These are phyloP conservation scores for Talaromyces sp. DNA, from an alignment of 2,329 filamentous ascomycete genomes.

Conservation along the genomic window DNA sequence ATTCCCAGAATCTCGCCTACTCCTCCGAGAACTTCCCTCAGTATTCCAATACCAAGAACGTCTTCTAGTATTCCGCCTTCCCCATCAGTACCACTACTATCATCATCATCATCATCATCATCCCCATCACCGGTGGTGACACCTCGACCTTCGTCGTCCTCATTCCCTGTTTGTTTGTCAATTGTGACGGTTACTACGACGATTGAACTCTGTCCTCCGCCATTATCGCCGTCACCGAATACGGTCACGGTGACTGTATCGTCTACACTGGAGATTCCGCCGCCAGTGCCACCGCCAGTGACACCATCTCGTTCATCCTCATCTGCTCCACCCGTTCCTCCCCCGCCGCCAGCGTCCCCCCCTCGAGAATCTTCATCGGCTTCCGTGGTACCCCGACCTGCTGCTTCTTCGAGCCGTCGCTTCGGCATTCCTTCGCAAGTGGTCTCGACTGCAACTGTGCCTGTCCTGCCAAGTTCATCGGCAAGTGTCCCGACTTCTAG, in stretches of 20 bases:
- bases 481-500: neutral
- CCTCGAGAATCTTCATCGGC: neutral
- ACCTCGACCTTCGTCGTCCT: neutral
- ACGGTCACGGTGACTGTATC: neutral
- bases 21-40: neutral
- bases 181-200: conserved; percentile 1
- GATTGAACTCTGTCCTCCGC: conserved; percentile 3
- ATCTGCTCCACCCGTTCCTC: neutral
- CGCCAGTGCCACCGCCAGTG: neutral
- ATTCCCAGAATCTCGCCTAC: conserved; percentile 3
- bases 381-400: neutral
- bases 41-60: neutral
- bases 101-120: neutral
- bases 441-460: neutral
- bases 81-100: neutral
- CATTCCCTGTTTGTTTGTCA: neutral
- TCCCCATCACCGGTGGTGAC: neutral
- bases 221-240: neutral
- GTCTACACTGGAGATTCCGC: neutral
- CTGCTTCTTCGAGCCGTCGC: neutral
- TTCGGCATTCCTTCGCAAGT: neutral
- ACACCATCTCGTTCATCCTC: neutral
- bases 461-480: neutral
- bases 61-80: neutral
- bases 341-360: neutral